These are phyloP conservation scores for Emergomyces orientalis DNA, from an alignment of 2,329 filamentous ascomycete species.

Conservation along the genomic window DNA sequence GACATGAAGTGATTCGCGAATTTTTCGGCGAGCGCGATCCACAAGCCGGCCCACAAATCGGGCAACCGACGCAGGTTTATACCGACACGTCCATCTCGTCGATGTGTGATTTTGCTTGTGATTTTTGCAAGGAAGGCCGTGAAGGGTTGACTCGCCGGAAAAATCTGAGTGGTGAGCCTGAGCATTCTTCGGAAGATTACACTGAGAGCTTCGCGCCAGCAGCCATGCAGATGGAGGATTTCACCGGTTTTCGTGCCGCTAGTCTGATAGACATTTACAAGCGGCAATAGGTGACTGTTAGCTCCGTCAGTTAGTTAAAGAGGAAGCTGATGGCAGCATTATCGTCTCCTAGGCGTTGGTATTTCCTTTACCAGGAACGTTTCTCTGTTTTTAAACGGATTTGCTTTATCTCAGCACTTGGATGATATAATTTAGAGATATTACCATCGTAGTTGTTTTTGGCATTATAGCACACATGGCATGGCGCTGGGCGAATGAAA, in stretches of 20 bases:
- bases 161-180: constrained; percentile 23
- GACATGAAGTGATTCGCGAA: constrained; percentile 63
- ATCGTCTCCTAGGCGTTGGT: not conserved
- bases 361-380: not conserved
- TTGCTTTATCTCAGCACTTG: not conserved
- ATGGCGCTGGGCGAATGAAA: not conserved
- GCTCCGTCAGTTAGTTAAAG: not conserved
- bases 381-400: not conserved
- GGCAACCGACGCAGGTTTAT: constrained; percentile 16
- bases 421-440: not conserved
- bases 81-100: constrained; percentile 28
- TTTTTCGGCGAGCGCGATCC: constrained; percentile 62
- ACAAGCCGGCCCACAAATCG: constrained; percentile 24
- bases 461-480: not conserved
- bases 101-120: constrained; percentile 64
- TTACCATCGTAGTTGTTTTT: not conserved
- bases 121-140: constrained; percentile 62
- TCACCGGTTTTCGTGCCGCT: constrained; percentile 3
- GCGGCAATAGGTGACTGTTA: too few relatives aligned
- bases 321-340: not conserved
- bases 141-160: constrained; percentile 50
- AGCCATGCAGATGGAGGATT: not conserved
- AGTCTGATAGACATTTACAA: not conserved
- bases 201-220: constrained; percentile 1
- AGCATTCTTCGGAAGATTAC: constrained; percentile 13